These are phyloP conservation scores for Coemansia sp. DNA, from an alignment of 192 early-diverging fungal species.

Conservation along the genomic window DNA sequence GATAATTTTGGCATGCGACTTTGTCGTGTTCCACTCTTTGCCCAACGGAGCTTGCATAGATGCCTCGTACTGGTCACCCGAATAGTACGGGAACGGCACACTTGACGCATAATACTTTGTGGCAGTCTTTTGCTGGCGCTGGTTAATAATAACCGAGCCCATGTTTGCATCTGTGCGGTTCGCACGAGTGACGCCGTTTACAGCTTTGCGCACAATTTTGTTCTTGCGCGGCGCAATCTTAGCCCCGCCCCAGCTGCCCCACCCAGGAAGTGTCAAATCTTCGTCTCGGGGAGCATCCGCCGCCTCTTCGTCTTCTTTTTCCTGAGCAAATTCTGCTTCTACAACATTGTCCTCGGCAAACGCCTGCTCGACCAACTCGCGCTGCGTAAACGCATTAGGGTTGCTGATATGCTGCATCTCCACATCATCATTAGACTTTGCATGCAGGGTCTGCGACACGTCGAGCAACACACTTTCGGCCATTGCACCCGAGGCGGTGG, in stretches of 20 bases:
- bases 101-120: constrained; percentile 68
- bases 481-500: constrained; percentile 23
- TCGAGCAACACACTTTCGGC: constrained; percentile 65
- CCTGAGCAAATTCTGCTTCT: constrained; percentile 82
- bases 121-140: constrained; percentile 73
- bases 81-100: constrained; percentile 85
- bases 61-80: constrained; percentile 84
- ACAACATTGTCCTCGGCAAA: constrained; percentile 94
- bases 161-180: constrained; percentile 37
- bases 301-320: constrained; percentile 70
- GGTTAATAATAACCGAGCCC: constrained; percentile 85
- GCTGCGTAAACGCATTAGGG: constrained; percentile 63
- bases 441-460: constrained; percentile 57
- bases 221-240: constrained; percentile 65
- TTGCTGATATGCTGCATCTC: constrained; percentile 32
- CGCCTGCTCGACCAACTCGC: constrained; percentile 86
- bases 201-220: constrained; percentile 57
- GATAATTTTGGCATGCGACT: constrained; percentile 68
- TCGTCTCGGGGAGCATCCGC: constrained; percentile 76
- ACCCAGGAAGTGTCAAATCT: constrained; percentile 88
- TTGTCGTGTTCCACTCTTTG: constrained; percentile 91
- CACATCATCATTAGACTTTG: constrained; percentile 13
- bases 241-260: constrained; percentile 84
- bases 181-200: constrained; percentile 17
- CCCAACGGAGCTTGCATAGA: constrained; percentile 84